Conservation (phyloP, 225 moss, liverwort and hornwort species). For the Sphagnum tenellum region DNA sequence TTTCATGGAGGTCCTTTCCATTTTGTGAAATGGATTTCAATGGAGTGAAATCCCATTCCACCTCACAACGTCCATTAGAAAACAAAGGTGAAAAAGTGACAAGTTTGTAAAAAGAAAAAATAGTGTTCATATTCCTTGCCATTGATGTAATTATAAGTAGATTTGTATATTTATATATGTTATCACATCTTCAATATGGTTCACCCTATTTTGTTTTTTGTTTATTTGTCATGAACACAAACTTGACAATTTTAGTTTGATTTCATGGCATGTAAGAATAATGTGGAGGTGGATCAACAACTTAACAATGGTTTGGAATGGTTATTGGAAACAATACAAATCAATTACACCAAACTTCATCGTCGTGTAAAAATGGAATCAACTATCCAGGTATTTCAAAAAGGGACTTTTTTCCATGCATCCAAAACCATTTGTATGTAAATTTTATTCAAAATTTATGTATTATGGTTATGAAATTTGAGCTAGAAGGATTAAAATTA, state of each 20-base stretch:
- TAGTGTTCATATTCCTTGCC: too few relatives aligned
- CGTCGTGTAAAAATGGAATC: constrained; percentile 13
- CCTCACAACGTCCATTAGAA: too few relatives aligned
- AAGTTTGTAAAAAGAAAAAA: too few relatives aligned
- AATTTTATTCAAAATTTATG: background rate
- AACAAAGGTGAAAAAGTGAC: too few relatives aligned
- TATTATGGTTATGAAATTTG: background rate
- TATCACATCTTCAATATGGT: background rate
- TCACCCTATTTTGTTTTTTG: background rate
- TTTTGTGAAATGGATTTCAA: too few relatives aligned
- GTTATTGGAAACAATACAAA: constrained; percentile 23
- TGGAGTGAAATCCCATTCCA: too few relatives aligned
- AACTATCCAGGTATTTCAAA: constrained; percentile 8
- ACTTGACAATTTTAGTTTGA: background rate
- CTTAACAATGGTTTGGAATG: constrained; percentile 30
- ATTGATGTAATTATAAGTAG: too few relatives aligned
- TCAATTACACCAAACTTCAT: constrained; percentile 2
- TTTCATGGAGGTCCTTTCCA: too few relatives aligned
- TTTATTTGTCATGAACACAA: background rate
- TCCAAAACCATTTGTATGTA: background rate
- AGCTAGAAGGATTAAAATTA: background rate
- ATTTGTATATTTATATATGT: background rate
- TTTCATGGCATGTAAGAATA: background rate
- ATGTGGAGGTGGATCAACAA: constrained; percentile 2
- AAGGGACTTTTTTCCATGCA: background rate